These are phyloP conservation scores for Pythium biforme DNA, from an alignment of 352 stramenopile species.

Conservation along the genomic window DNA sequence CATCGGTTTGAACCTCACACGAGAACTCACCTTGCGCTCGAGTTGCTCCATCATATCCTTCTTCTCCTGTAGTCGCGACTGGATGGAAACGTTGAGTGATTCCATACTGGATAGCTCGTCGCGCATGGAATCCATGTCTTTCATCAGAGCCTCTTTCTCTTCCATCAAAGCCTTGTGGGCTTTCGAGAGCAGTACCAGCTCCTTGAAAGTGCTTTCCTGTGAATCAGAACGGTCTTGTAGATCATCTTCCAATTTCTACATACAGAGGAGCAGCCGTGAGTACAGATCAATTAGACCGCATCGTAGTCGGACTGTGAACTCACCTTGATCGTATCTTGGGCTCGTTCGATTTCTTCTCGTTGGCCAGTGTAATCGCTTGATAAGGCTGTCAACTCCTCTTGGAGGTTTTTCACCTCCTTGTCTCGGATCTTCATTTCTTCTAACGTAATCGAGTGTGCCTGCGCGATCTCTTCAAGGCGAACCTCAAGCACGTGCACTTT, in stretches of 20 bases:
- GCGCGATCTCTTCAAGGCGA: slow-evolving; percentile 69
- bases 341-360: slow-evolving; percentile 51
- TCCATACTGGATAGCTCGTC: slow-evolving; percentile 56
- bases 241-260: slow-evolving; percentile 58
- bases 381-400: slow-evolving; percentile 62
- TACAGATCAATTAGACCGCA: neutral
- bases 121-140: slow-evolving; percentile 44
- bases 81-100: slow-evolving; percentile 54
- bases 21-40: slow-evolving; percentile 52
- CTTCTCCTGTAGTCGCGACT: slow-evolving; percentile 60
- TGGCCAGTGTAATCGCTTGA: slow-evolving; percentile 69
- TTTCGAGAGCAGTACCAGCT: slow-evolving; percentile 78
- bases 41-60: slow-evolving; percentile 60
- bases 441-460: slow-evolving; percentile 50
- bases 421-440: slow-evolving; percentile 69
- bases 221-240: slow-evolving; percentile 53
- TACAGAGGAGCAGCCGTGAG: neutral
- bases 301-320: neutral
- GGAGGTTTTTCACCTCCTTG: slow-evolving; percentile 49
- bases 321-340: slow-evolving; percentile 56
- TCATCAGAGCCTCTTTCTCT: slow-evolving; percentile 52
- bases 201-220: slow-evolving; percentile 73
- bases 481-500: slow-evolving; percentile 81
- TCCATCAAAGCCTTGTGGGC: slow-evolving; percentile 67
- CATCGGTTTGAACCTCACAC: neutral